phyloP scores from a whole-genome alignment of 1,139 yeast species.

The Tardiomyces depauwii region DNA sequence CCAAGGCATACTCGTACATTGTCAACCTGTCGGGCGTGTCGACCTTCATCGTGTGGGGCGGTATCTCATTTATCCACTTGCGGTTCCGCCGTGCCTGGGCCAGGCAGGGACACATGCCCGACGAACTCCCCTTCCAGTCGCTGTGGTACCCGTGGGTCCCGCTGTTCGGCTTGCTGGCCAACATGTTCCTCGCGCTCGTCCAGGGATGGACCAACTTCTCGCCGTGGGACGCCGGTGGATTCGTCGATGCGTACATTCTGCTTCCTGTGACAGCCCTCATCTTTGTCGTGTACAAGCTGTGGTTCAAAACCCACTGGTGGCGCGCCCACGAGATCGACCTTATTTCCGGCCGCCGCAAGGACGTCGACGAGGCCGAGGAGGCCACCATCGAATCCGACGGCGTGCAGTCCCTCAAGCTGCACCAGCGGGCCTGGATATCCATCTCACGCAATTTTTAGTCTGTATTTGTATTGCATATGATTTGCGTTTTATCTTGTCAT shows the following conservation, averaged over 20 bases:
- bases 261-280: conserved; percentile 44
- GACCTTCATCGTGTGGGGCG: conserved; percentile 40
- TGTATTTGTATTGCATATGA: neutral
- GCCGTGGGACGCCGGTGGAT: conserved; percentile 48
- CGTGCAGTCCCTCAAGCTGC: neutral
- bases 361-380: conserved; percentile 13
- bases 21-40: conserved; percentile 63
- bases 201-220: conserved; percentile 60
- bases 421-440: neutral
- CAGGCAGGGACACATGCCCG: conserved; percentile 34
- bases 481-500: too few species aligned
- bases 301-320: conserved; percentile 33
- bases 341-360: conserved; percentile 27
- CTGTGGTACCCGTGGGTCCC: conserved; percentile 44
- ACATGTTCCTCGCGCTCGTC: conserved; percentile 44
- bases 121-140: conserved; percentile 44
- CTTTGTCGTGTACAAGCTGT: conserved; percentile 31
- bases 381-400: neutral
- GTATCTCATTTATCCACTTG: conserved; percentile 39
- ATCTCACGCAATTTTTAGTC: neutral
- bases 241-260: conserved; percentile 56
- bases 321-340: conserved; percentile 35
- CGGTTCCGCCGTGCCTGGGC: conserved; percentile 43
- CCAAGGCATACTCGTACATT: conserved; percentile 71
- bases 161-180: conserved; percentile 38